Conservation (phyloP, 164 flowering plant genomes). For the Cinnamomum micranthum region DNA sequence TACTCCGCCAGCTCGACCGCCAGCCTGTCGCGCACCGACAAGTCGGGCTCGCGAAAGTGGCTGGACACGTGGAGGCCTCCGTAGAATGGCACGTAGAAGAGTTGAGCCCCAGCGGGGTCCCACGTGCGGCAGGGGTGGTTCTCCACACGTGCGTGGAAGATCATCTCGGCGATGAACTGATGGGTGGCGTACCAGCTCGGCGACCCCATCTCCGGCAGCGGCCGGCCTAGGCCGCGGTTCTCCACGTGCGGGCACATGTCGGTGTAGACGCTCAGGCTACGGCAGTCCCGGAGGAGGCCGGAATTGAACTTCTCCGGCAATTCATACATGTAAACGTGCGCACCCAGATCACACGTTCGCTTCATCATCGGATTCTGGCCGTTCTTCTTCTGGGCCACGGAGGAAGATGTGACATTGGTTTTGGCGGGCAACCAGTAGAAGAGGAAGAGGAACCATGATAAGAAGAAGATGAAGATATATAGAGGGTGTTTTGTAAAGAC, state of each 20-base stretch:
- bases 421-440: constrained; percentile 1
- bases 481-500: not conserved
- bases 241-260: constrained; percentile 59
- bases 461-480: constrained; percentile 9
- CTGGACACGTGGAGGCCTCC: constrained; percentile 44
- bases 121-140: constrained; percentile 29
- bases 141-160: constrained; percentile 39
- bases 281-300: constrained; percentile 37
- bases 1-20: constrained; percentile 34
- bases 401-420: not conserved
- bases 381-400: not conserved
- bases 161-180: constrained; percentile 57
- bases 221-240: constrained; percentile 50
- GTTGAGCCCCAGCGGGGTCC: constrained; percentile 13
- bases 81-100: constrained; percentile 35
- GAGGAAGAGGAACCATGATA: constrained; percentile 13
- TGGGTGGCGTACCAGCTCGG: constrained; percentile 47
- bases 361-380: not conserved
- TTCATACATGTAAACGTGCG: constrained; percentile 36
- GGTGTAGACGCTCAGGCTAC: constrained; percentile 39
- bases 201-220: constrained; percentile 9
- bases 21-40: constrained; percentile 26
- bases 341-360: constrained; percentile 8
- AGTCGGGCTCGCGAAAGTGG: constrained; percentile 35
- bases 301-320: constrained; percentile 45